Evolutionary conservation across 805 yeast species (phyloP).

Genomic region (Lipomyces oligophaga): DNA sequence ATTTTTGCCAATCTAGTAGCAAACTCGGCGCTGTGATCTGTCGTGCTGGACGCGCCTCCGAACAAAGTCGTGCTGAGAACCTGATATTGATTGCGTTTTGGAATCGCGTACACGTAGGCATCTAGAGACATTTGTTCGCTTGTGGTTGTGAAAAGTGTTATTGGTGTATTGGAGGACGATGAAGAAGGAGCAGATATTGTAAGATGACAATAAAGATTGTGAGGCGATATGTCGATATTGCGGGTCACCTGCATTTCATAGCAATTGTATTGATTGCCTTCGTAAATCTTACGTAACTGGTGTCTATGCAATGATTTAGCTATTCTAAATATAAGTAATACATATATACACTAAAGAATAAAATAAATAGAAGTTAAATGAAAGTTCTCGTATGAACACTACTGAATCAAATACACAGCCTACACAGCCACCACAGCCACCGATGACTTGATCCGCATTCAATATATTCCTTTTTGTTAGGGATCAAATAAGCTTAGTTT

Average conservation of each 20-base stretch:
- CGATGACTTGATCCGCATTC: too few relatives aligned
- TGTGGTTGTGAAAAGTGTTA: constrained; percentile 11
- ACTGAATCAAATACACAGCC: too few relatives aligned
- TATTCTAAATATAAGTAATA: too few relatives aligned
- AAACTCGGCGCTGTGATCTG: constrained; percentile 19
- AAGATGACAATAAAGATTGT: constrained; percentile 17
- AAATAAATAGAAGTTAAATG: too few relatives aligned
- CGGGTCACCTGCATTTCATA: constrained; percentile 8
- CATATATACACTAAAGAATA: too few relatives aligned
- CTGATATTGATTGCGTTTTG: background rate
- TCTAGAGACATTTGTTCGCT: constrained; percentile 9
- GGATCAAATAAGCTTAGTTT: too few relatives aligned
- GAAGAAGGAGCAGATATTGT: constrained; percentile 14
- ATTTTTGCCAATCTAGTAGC: constrained; percentile 16
- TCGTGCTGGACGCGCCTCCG: constrained; percentile 14
- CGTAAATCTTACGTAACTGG: too few relatives aligned
- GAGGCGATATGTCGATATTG: constrained; percentile 8
- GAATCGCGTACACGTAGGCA: constrained; percentile 16
- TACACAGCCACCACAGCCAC: too few relatives aligned
- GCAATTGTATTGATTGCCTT: too few relatives aligned
- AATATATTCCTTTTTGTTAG: too few relatives aligned
- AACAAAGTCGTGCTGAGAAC: constrained; percentile 16
- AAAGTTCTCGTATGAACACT: too few relatives aligned
- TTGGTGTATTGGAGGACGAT: constrained; percentile 1
- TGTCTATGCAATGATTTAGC: too few relatives aligned